phyloP scores from a whole-genome alignment of 257 asterid genomes.

The Sherardia arvensis region DNA sequence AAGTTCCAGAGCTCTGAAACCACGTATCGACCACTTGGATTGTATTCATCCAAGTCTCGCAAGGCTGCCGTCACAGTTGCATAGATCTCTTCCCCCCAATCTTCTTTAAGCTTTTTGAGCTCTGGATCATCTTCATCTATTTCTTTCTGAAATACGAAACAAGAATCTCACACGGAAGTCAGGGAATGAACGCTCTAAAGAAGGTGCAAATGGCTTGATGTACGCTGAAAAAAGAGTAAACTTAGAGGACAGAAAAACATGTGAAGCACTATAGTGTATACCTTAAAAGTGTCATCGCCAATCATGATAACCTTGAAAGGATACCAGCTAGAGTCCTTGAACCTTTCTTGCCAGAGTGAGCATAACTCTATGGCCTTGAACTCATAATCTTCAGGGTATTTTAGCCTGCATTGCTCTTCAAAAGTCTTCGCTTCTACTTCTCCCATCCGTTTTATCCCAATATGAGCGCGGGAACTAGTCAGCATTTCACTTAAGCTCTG shows the following conservation, averaged over 20 bases:
- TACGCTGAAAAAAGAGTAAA: neutral
- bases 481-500: constrained; percentile 43
- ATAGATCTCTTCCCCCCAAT: constrained; percentile 29
- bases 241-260: neutral
- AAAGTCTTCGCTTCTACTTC: no score
- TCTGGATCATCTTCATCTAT: constrained; percentile 22
- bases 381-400: no score
- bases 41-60: constrained; percentile 33
- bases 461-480: constrained; percentile 36
- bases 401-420: no score
- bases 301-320: no score
- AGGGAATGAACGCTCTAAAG: neutral
- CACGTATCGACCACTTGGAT: constrained; percentile 36
- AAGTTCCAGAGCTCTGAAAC: constrained; percentile 36
- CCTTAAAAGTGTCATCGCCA: constrained; percentile 22
- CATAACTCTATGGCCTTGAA: no score
- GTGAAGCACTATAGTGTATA: constrained; percentile 4
- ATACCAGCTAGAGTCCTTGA: no score
- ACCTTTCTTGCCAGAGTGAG: no score
- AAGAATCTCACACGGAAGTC: neutral
- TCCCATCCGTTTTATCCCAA: constrained; percentile 78
- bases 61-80: constrained; percentile 21
- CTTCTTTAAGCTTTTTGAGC: constrained; percentile 16
- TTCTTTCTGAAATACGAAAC: constrained; percentile 16
- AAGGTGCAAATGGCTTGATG: neutral